Evolutionary conservation across 192 early-diverging fungal genomes (phyloP), one percentile per base, ranked within the genome.

Genomic region (Spizellomyces punctatus): DNA sequence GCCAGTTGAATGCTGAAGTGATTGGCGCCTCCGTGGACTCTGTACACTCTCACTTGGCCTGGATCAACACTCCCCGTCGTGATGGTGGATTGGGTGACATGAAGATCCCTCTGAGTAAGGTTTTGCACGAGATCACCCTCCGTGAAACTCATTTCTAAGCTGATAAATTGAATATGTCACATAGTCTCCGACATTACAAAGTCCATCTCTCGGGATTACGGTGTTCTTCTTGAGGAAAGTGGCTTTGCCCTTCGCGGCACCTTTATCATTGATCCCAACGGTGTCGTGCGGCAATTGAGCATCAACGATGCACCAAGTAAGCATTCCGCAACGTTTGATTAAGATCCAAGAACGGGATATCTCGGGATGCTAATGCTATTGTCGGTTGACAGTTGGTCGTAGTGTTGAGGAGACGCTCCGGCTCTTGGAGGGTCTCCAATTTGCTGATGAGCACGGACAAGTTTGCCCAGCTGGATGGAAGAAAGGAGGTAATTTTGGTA

Each of bases 51-150:
- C 87, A 86, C 63, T 70, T 88, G 56, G 81, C 81, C 9, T 89
- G 85, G 85, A 85, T 84, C 72, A 76, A 86, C 57, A 48, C 62
- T 61, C 78, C 79, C n/a, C 81, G 85, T 52, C 82, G 85, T 62
- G 58, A 81, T 22, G 87, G 87, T 66, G 87, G 87, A 44, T 71
- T 88, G 9, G 96, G 96, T 67, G 86, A 89, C 64, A 80, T 98
- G 88, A 88, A 95, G 74, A 93, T 96, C 85, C 96, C 96, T 58
- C 85, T 98, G 69, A 10, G 77, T 79, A 68, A 79, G 78, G 3
- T 3, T 2, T 12, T n/a, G n/a, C n/a, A n/a, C n/a, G n/a, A n/a
- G n/a, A n/a, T n/a, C n/a, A n/a, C n/a, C n/a, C n/a, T n/a, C n/a
- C n/a, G n/a, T n/a, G n/a, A n/a, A n/a, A n/a, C n/a, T n/a, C n/a